Conservation (phyloP, 805 yeast genomes). For the Torulaspora microellipsoides region DNA sequence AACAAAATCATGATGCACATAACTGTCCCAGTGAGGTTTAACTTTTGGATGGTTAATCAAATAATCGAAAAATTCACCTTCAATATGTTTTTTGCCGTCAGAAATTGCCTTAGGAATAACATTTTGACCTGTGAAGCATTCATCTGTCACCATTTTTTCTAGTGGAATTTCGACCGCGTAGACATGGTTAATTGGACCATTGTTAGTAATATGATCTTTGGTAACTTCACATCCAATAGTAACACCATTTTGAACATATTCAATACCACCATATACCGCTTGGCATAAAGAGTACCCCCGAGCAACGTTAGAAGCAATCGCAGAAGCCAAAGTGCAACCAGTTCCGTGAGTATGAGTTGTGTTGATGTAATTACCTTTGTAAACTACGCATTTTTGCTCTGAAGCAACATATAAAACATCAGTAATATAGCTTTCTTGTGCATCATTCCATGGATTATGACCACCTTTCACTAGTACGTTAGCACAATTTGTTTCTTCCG, state of each 20-base stretch:
- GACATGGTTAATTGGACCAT: constrained; percentile 76
- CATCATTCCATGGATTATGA: constrained; percentile 48
- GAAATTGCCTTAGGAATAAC: constrained; percentile 11
- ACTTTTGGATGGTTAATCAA: constrained; percentile 54
- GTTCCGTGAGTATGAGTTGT: constrained; percentile 77
- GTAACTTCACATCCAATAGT: constrained; percentile 38
- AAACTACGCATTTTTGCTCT: constrained; percentile 37
- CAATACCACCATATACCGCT: constrained; percentile 54
- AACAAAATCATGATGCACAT: constrained; percentile 61
- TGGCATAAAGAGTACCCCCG: constrained; percentile 42
- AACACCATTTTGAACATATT: constrained; percentile 65
- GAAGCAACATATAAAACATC: constrained; percentile 51
- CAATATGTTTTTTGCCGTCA: constrained; percentile 1
- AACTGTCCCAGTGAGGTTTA: constrained; percentile 50
- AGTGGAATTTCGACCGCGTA: constrained; percentile 37
- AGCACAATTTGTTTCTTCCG: constrained; percentile 39
- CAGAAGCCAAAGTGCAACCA: constrained; percentile 81
- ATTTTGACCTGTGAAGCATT: constrained; percentile 28
- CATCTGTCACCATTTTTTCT: constrained; percentile 33
- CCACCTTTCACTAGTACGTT: constrained; percentile 78
- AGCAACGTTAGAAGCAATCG: constrained; percentile 74
- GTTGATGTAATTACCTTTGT: constrained; percentile 42
- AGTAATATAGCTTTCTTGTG: constrained; percentile 37
- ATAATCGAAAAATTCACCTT: constrained; percentile 42
- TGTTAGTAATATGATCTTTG: constrained; percentile 41